These are phyloP conservation scores for Pleurotus pulmonarius DNA, from an alignment of 768 basidiomycete species.

Conservation along the genomic window DNA sequence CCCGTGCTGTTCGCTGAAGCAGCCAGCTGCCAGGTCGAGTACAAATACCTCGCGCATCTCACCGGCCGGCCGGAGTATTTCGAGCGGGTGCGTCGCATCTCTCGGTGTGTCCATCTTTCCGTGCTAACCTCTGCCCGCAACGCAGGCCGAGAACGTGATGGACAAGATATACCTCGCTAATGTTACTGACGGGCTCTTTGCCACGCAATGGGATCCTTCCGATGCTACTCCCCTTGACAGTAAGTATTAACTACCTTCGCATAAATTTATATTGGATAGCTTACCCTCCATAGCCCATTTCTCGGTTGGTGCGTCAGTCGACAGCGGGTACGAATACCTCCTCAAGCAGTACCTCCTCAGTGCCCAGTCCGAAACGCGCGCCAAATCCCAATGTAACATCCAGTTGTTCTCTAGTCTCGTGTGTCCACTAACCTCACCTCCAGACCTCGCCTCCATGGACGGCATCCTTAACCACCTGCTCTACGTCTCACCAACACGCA, in stretches of 20 bases:
- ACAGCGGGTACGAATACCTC: conserved; percentile 68
- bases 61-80: conserved; percentile 58
- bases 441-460: conserved; percentile 48
- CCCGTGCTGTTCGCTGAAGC: conserved; percentile 33
- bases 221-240: conserved; percentile 21
- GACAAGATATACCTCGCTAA: conserved; percentile 29
- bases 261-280: not conserved
- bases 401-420: conserved; percentile 13
- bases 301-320: conserved; percentile 54
- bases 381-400: conserved; percentile 60
- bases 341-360: conserved; percentile 62
- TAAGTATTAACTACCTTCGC: conserved; percentile 13
- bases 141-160: conserved; percentile 34
- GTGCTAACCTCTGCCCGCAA: no score
- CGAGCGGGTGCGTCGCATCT: conserved; percentile 18
- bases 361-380: conserved; percentile 37
- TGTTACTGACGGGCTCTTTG: conserved; percentile 29
- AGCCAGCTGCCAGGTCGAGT: conserved; percentile 65
- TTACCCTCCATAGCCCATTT: conserved; percentile 29
- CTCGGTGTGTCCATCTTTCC: no score
- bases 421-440: not conserved
- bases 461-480: conserved; percentile 56
- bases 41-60: conserved; percentile 68
- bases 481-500: conserved; percentile 51
- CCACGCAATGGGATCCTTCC: conserved; percentile 25